Evolutionary conservation across 495 filamentous ascomycete genomes (phyloP), one percentile per base, ranked within the genome.

Genomic region (Trypethelium eluteriae): DNA sequence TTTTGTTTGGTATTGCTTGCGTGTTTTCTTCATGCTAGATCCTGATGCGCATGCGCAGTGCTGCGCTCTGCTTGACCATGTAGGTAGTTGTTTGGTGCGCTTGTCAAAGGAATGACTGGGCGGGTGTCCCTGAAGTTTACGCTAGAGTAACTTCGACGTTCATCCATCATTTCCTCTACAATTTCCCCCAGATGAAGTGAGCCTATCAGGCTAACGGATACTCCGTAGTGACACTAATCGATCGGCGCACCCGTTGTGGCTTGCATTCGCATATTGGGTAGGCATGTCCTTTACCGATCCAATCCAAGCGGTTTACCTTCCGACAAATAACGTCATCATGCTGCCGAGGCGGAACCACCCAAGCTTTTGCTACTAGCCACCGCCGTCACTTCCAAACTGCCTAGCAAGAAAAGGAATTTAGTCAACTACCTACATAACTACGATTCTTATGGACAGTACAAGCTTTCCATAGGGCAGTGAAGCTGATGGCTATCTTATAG

Each of bases 241-340:
- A n/a, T 36, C 11, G 32, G 5, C 18, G 25, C 53, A n/a, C 32
- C 18, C 32, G 53, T 11, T 36, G 53, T 59, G 53, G 53, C 53
- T 34, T 59, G 3, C 14, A 59, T 36, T 14, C 18, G 53, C 25
- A 3, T 59, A 3, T 10, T 34, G 18, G 18, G 16, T 18, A 59
- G 7, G 25, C 53, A 35, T 59, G 32, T 34, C 18, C 18, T 34
- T 36, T 5, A 5, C 32, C 25, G 10, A 10, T 25, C 53, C 53
- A 59, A 59, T 59, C 25, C 34, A 59, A 7, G 25, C 11, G 5
- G 32, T 7, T 32, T 35, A 14, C 32, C 11, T 59, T 59, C 53
- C 53, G 53, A 34, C 32, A 59, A 59, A 59, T 32, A 34, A 36
- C 53, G 53, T 59, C 53, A 59, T 44, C 25, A 25, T 25, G 25